Evolutionary conservation across 306 rosid species (phyloP).

Genomic region (Dryas drummondii): DNA sequence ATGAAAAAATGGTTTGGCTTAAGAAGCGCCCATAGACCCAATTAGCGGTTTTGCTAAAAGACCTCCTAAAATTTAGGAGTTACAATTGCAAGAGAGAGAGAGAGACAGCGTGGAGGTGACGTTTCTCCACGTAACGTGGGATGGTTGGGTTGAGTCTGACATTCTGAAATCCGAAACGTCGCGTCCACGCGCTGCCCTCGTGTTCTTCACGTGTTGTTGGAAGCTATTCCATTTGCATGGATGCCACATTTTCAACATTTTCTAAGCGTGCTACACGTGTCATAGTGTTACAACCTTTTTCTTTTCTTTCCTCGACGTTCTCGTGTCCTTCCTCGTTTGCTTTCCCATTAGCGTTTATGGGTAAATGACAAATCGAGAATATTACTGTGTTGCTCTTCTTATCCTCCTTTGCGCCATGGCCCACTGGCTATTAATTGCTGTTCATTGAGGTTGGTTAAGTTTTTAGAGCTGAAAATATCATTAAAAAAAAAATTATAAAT

Average conservation of each 20-base stretch:
- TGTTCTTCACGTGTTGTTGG: background rate
- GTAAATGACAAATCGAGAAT: too few species aligned
- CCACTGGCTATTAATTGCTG: too few species aligned
- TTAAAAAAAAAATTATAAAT: too few species aligned
- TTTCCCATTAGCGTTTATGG: background rate
- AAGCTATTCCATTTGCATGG: background rate
- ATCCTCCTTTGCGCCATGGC: too few species aligned
- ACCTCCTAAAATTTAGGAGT: slow-evolving; percentile 6
- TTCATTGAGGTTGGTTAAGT: too few species aligned
- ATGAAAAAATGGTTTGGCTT: background rate
- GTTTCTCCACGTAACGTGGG: slow-evolving; percentile 14
- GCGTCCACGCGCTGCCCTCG: background rate
- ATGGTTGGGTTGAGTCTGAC: background rate
- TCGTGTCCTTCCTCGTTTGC: background rate
- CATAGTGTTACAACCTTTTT: background rate
- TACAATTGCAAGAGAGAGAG: background rate
- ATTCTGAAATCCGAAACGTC: background rate
- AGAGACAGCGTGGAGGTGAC: background rate
- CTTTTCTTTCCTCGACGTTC: background rate
- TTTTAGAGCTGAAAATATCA: too few species aligned
- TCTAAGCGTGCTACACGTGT: background rate
- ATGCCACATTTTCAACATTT: background rate
- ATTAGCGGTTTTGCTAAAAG: background rate
- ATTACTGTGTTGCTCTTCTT: too few species aligned
- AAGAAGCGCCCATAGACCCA: background rate